Percentiles rank a stretch among this genome's conserved stretches.
phyloP scores from a whole-genome alignment of 2,329 filamentous ascomycete genomes.

The Biscogniauxia mediterranea region DNA sequence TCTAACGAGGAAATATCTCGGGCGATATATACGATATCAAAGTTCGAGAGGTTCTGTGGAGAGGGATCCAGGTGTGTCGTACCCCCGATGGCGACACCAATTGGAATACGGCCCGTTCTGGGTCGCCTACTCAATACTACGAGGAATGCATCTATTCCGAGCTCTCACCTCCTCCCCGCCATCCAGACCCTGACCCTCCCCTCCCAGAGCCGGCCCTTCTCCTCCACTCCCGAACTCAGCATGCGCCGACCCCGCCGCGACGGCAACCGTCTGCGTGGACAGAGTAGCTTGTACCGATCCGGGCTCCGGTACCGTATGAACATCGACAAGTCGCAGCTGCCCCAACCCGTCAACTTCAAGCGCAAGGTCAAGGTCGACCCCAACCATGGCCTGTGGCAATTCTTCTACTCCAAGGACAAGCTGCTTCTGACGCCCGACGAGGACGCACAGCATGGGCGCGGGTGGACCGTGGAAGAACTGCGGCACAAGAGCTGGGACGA shows the following conservation, averaged over 20 bases:
- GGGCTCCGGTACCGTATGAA: constrained; percentile 74
- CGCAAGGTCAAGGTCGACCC: constrained; percentile 60
- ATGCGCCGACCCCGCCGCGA: constrained; percentile 53
- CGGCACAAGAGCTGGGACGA: constrained; percentile 91
- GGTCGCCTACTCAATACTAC: constrained; percentile 27
- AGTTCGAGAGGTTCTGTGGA: constrained; percentile 1
- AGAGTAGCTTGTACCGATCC: constrained; percentile 76
- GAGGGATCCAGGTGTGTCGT: constrained; percentile 7
- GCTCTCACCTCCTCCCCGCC: constrained; percentile 14
- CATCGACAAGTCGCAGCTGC: constrained; percentile 69
- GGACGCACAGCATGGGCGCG: constrained; percentile 69
- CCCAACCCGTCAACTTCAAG: constrained; percentile 66
- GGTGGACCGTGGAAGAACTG: constrained; percentile 84
- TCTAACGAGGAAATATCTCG: neutral
- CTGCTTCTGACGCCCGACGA: constrained; percentile 71
- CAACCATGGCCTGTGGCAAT: constrained; percentile 87
- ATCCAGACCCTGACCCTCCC: constrained; percentile 11
- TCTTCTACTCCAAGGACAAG: constrained; percentile 73
- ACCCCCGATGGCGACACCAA: constrained; percentile 30
- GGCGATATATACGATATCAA: neutral
- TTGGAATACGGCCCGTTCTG: constrained; percentile 31
- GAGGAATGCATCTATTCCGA: constrained; percentile 14
- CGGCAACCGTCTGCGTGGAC: constrained; percentile 75
- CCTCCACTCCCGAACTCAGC: constrained; percentile 30
- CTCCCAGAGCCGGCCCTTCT: constrained; percentile 30